Evolutionary conservation across 108 stramenopile genomes (phyloP), one percentile per base, ranked within the genome.

Genomic region (Pseudonitzschia delicatissima): DNA sequence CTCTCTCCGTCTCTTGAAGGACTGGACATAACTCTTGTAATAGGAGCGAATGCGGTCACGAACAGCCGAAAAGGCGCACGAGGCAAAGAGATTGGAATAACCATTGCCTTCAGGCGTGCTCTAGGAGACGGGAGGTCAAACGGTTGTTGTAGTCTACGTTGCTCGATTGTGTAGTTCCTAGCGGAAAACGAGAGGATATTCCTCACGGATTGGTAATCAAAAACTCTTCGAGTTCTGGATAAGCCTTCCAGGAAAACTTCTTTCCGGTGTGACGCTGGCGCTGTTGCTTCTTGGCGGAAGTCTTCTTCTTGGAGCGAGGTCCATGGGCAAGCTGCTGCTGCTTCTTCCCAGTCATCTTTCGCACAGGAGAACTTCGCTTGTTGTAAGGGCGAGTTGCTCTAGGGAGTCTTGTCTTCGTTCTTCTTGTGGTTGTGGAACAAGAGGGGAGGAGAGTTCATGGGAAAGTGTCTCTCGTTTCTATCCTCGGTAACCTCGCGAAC

Each of bases 81-180:
- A 5, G 4, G 23, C n/a, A 60, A 90, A 86, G 2, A 90, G 57
- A 42, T 61, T 26, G 17, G 39, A 20, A 52, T 87, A 90, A n/a
- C 86, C 86, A 40, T 66, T 52, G 51, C 58, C 66, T 9, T 68
- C 66, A 8, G n/a, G 88, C 83, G 39, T 84, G 37, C 25, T 85
- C 86, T 6, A 90, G 61, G 25, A 87, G 51, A 1, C 76, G 71
- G 45, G 84, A 68, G 7, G 88, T 90, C 15, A 90, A 77, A 1
- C 63, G 69, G 52, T 90, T 90, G 59, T 90, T 90, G 63, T 85
- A 90, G 39, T 78, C 78, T n/a, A 60, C 80, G 84, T 67, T 90
- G 88, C 40, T 86, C 84, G 4, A 72, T 65, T 5, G 88, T 87
- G 66, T 90, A 90, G 64, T 90, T 90, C 34, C 79, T 63, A 18